Evolutionary conservation across 192 early-diverging fungal species (phyloP), one percentile per base, ranked within the genome.

Genomic region (Oehlia diaphana): DNA sequence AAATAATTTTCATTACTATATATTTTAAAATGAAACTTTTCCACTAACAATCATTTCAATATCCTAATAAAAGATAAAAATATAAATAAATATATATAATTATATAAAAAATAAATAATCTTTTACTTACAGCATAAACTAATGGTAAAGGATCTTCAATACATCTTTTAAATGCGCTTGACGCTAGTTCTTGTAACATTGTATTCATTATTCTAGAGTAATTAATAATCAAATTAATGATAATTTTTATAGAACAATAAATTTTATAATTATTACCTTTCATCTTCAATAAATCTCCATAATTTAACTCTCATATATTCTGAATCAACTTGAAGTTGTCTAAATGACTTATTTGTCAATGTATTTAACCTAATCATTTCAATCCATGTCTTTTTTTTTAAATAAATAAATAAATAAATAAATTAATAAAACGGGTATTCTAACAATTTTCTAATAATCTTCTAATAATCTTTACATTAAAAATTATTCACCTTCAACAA

Each of bases 291-390:
- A 75, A 86, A 85, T 31, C 81, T 78, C 85, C 87, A 88, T 28
- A 89, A 79, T 79, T 80, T 79, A 72, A 86, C 74, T 72, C 87
- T 73, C 33, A 86, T 72, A 82, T 85, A 88, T 76, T 93, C 92
- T 1, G 86, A 86, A 85, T 95, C 93, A 2, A 92, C 72, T 81
- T 93, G 93, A 16, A 93, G 74, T 80, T 91, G 89, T 75, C 91
- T 88, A 76, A 92, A 92, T 19, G 85, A 87, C 19, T 66, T 73
- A 13, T 83, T 79, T 21, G 83, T 79, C 23, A 93, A 85, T 4
- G 88, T 87, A 67, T 86, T 80, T 31, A 85, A 77, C 37, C 92
- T 74, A 5, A 92, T 80, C 5, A 85, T 82, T 78, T 95, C 93
- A 39, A 89, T 81, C 76, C 82, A 87, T 6, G 92, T 82, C 81